phyloP scores from a whole-genome alignment of 441 rosid genomes.

The Jatropha podagrica region DNA sequence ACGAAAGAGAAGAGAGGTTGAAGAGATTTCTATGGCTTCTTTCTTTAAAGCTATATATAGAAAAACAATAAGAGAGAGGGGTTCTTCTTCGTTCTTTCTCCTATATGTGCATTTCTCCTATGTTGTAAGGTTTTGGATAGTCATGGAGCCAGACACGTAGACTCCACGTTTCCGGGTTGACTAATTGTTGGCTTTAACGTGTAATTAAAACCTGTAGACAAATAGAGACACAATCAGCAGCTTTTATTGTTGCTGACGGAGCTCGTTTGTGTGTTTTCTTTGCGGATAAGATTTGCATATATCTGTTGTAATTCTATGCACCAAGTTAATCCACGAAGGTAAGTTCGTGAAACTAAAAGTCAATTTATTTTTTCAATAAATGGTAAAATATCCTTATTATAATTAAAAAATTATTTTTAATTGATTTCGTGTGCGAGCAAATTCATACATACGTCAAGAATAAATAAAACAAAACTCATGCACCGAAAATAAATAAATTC shows the following conservation, averaged over 20 bases:
- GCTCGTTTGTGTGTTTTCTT: not conserved
- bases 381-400: too few species aligned
- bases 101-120: not conserved
- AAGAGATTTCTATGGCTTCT: not conserved
- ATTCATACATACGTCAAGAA: too few species aligned
- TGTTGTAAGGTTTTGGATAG: not conserved
- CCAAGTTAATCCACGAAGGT: too few species aligned
- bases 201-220: too few species aligned
- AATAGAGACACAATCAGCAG: not conserved
- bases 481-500: too few species aligned
- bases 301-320: too few species aligned
- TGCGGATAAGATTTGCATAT: too few species aligned
- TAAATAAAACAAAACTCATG: too few species aligned
- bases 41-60: not conserved
- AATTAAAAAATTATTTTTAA: too few species aligned
- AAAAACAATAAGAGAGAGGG: not conserved
- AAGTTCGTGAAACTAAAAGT: too few species aligned
- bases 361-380: too few species aligned
- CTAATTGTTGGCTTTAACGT: not conserved
- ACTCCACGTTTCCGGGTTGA: not conserved
- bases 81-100: not conserved
- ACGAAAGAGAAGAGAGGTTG: not conserved
- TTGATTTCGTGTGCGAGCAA: too few species aligned
- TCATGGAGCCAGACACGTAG: not conserved
- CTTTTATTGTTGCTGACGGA: not conserved